Base-by-base conservation (phyloP, 2,329 filamentous ascomycete genomes). In the Corinectria fuckeliana region DNA sequence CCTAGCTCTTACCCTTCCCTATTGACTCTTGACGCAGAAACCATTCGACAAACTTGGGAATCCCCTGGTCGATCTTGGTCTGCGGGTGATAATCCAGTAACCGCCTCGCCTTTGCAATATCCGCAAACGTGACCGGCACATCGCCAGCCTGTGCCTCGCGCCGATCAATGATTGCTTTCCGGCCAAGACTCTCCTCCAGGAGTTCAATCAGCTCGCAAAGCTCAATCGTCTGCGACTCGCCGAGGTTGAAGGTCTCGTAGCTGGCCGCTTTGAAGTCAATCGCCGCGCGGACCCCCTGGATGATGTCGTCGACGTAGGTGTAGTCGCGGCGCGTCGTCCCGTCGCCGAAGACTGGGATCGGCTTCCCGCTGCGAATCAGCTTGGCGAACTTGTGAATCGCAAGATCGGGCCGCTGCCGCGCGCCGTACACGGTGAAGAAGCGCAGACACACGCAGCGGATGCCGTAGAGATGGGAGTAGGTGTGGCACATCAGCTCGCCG, bases 391-490 rank as follows among this genome's bases (percentile, higher is more conserved):
- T 70, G 56, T 66, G 60, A 26, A 69, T 68, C 7, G 67, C 67
- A 38, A 70, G 53, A 36, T 70, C 68, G 2, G 68, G 67, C 5
- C 68, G 68, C 52, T 69, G 66, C 8, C 67, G 62, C 10, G 67
- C 54, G 38, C 68, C 68, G 38, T 70, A 70, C 10, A 68, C 68
- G 26, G 64, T 70, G 49, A 70, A 70, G 62, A 69, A 69, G n/a
- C 67, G 55, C 10, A 69, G 64, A 13, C 62, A 66, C 21, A 69
- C 34, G 55, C 64, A 68, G n/a, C 65, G 62, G 13, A 69, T 63
- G 34, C 26, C 52, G 47, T 70, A 68, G 3, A 70, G 64, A 42
- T 68, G 65, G 8, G 65, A 60, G 47, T 69, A 68, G 11, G 65
- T 69, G 47, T 69, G 65, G 39, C 65, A 68, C 44, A 68, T 50